These are phyloP conservation scores for Cercospora berteroae DNA, from an alignment of 2,329 filamentous ascomycete genomes.

Conservation along the genomic window DNA sequence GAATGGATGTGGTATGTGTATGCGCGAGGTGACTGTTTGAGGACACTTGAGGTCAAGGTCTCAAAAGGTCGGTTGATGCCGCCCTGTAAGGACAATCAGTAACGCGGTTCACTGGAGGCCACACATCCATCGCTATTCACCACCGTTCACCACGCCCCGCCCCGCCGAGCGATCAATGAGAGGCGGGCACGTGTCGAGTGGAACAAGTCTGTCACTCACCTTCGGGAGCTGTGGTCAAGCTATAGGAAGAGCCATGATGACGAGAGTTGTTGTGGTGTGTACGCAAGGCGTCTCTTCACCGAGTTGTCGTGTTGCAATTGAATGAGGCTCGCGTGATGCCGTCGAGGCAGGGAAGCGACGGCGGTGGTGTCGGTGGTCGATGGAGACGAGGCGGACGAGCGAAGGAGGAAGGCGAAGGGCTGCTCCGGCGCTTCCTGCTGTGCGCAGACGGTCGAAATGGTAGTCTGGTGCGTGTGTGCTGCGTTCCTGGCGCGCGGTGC, in stretches of 20 bases:
- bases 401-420: not conserved
- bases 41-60: not conserved
- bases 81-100: not conserved
- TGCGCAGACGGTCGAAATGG: not conserved
- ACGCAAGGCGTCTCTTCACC: not conserved
- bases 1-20: not conserved
- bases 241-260: slow-evolving; percentile 21
- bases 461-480: slow-evolving; percentile 4
- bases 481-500: slow-evolving; percentile 5
- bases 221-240: slow-evolving; percentile 18
- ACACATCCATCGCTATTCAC: not conserved
- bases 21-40: not conserved
- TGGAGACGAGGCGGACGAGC: not conserved
- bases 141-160: not conserved
- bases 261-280: slow-evolving; percentile 14
- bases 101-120: not conserved
- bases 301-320: not conserved
- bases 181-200: slow-evolving; percentile 1
- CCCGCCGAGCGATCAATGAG: not conserved
- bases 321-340: not conserved
- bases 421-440: not conserved
- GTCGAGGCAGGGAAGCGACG: not conserved
- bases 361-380: slow-evolving; percentile 2
- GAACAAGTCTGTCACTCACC: slow-evolving; percentile 3
- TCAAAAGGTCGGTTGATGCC: slow-evolving; percentile 6